Evolutionary conservation across 1,139 yeast genomes (phyloP).

Genomic region (Kluyveromyces marxianus): DNA sequence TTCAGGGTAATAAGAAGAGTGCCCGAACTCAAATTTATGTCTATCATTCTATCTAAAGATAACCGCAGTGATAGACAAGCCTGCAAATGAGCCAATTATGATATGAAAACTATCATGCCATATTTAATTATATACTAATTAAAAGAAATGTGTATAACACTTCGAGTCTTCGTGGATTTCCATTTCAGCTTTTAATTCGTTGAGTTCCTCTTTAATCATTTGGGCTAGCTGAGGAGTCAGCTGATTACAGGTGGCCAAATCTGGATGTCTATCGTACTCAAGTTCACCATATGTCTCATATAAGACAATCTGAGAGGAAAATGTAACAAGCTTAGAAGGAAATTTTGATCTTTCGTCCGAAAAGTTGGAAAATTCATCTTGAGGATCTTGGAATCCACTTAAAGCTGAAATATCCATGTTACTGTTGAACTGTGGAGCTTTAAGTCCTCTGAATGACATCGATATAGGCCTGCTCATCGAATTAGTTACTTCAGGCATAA

Average conservation of each 20-base stretch:
- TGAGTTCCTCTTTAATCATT: constrained; percentile 79
- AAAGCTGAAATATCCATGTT: constrained; percentile 1
- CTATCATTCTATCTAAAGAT: no score
- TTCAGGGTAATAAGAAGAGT: neutral
- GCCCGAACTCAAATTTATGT: no score
- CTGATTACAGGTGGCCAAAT: constrained; percentile 86
- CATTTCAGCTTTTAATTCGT: constrained; percentile 72
- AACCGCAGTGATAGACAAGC: no score
- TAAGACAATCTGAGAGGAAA: constrained; percentile 75
- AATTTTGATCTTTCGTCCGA: constrained; percentile 1
- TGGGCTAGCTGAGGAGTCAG: constrained; percentile 85
- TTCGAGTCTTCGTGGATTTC: constrained; percentile 68
- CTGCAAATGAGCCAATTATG: no score
- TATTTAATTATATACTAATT: neutral
- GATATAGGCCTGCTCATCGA: constrained; percentile 46
- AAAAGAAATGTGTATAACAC: constrained; percentile 68
- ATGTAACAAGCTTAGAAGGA: constrained; percentile 41
- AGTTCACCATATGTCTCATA: constrained; percentile 80
- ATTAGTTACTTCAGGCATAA: constrained; percentile 17
- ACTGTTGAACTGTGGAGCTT: constrained; percentile 47
- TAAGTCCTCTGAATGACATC: constrained; percentile 60
- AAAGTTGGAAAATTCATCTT: neutral
- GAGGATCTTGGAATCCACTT: neutral
- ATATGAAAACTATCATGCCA: no score
- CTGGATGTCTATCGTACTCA: constrained; percentile 92